A percentile compares a stretch with the other conserved stretches of the same genome.
Evolutionary conservation across 2,329 filamentous ascomycete species (phyloP).

Genomic region (Pseudocercospora musae): DNA sequence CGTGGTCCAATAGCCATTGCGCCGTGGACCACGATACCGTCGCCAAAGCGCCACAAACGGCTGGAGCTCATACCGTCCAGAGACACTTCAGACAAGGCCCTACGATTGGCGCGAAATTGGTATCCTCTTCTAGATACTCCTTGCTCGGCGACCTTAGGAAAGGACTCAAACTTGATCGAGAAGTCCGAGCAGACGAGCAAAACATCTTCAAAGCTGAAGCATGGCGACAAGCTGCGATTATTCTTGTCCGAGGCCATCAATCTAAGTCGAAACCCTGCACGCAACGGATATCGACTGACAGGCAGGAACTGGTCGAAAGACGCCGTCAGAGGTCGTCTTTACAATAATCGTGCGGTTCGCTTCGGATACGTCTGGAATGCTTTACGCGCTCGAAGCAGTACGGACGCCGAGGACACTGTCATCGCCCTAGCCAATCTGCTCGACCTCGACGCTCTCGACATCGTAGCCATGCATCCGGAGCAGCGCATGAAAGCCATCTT

Average conservation of each 20-base stretch:
- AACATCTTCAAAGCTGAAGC: not conserved
- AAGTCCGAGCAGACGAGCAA: not conserved
- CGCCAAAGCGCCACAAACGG: not conserved
- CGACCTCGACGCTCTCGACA: not conserved
- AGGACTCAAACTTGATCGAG: not conserved
- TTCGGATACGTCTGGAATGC: slow-evolving; percentile 1
- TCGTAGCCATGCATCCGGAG: not conserved
- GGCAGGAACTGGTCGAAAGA: not conserved
- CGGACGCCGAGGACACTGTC: not conserved
- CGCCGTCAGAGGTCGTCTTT: not conserved
- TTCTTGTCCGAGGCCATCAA: not conserved
- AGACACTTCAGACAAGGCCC: not conserved
- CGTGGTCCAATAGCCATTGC: not conserved
- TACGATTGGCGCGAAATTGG: not conserved
- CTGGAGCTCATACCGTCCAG: not conserved
- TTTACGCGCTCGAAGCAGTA: not conserved
- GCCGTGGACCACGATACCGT: not conserved
- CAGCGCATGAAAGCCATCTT: not conserved
- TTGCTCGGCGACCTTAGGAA: not conserved
- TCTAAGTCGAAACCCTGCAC: not conserved
- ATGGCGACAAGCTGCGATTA: not conserved
- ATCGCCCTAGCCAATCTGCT: not conserved
- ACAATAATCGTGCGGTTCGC: not conserved
- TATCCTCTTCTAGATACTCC: not conserved
- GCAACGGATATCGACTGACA: not conserved